phyloP scores from a whole-genome alignment of 1,284 basidiomycete species.

The Filobasidium uniguttulatum region DNA sequence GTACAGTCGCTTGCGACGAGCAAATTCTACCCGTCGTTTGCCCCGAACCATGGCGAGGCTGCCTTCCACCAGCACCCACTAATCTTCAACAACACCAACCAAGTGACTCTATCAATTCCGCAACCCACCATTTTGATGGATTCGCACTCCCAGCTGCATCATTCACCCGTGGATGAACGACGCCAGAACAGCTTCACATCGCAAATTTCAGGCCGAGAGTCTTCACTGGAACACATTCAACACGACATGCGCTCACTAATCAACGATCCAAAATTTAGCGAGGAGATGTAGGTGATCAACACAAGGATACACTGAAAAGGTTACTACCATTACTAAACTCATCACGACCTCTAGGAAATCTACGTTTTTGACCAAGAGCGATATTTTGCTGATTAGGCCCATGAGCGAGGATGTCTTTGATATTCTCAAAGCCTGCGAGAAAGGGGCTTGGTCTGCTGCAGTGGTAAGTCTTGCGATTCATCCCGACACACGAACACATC shows the following conservation, averaged over 20 bases:
- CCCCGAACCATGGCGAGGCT: too few relatives aligned
- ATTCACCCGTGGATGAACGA: neutral
- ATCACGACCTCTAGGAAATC: neutral
- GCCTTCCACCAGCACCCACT: too few relatives aligned
- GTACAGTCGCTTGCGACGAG: too few relatives aligned
- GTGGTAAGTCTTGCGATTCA: neutral
- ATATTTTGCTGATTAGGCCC: neutral
- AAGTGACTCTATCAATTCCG: too few relatives aligned
- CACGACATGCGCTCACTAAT: neutral
- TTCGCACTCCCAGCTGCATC: too few relatives aligned
- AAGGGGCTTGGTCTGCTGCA: neutral
- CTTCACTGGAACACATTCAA: neutral
- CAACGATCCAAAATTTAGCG: neutral
- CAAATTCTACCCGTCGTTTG: too few relatives aligned
- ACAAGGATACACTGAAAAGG: neutral
- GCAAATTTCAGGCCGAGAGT: neutral
- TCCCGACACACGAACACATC: neutral
- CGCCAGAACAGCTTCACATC: neutral
- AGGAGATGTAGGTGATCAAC: neutral
- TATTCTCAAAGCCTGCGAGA: neutral
- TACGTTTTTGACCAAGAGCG: neutral
- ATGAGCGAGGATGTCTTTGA: neutral
- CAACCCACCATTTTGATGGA: too few relatives aligned
- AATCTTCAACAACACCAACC: too few relatives aligned
- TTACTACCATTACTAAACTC: neutral